A percentile compares a stretch with the other conserved stretches of the same genome.
These are phyloP conservation scores for Phaeosphaeriaceae sp. DNA, from an alignment of 2,329 filamentous ascomycete genomes.

Conservation along the genomic window DNA sequence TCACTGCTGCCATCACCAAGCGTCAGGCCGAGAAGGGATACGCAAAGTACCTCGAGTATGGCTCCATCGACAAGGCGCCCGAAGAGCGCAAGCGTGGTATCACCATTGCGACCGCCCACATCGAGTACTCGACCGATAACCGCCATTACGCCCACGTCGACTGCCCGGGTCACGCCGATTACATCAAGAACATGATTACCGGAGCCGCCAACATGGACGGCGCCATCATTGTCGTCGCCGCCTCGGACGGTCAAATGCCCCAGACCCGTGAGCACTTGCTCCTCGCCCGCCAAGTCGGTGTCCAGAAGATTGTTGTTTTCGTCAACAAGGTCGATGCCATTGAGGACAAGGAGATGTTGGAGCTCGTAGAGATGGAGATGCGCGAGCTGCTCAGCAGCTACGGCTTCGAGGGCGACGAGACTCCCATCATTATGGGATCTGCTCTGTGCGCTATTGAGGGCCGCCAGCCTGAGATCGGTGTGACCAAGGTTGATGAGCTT, in stretches of 20 bases:
- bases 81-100: slow-evolving; percentile 99
- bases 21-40: slow-evolving; percentile 93
- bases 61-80: slow-evolving; percentile 96
- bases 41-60: slow-evolving; percentile 96
- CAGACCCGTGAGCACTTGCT: slow-evolving; percentile 98
- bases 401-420: slow-evolving; percentile 97
- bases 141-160: slow-evolving; percentile 99
- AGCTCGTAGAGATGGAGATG: slow-evolving; percentile 99
- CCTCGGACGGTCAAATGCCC: slow-evolving; percentile 98
- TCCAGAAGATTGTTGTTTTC: slow-evolving; percentile 97
- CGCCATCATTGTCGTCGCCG: slow-evolving; percentile 97
- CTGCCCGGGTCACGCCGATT: slow-evolving; percentile 99
- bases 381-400: slow-evolving; percentile 91
- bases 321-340: slow-evolving; percentile 99
- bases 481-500: slow-evolving; percentile 88
- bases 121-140: slow-evolving; percentile 93
- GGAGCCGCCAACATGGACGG: slow-evolving; percentile 99
- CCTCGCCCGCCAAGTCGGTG: slow-evolving; percentile 96
- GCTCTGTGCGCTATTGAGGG: slow-evolving; percentile 92
- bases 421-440: slow-evolving; percentile 95
- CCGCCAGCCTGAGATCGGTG: slow-evolving; percentile 85
- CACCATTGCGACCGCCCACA: slow-evolving; percentile 97
- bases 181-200: slow-evolving; percentile 99
- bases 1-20: slow-evolving; percentile 99
- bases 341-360: slow-evolving; percentile 98